phyloP scores from a whole-genome alignment of 1,139 yeast genomes.

The Diutina mesorugosa region DNA sequence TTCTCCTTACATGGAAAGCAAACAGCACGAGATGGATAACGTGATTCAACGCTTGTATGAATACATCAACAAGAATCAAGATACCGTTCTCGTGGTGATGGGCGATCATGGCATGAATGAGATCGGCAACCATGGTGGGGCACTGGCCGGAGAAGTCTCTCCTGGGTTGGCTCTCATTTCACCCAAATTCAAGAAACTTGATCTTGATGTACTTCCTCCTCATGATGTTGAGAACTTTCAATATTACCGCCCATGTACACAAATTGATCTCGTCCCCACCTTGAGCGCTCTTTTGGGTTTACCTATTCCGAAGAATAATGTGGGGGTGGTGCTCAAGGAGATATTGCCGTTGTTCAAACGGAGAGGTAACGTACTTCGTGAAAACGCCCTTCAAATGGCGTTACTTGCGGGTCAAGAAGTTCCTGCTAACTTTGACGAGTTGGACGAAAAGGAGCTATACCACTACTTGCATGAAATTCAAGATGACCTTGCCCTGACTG shows the following conservation, averaged over 20 bases:
- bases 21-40: constrained; percentile 76
- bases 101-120: constrained; percentile 10
- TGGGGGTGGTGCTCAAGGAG: constrained; percentile 59
- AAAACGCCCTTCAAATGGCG: constrained; percentile 23
- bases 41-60: constrained; percentile 44
- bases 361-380: constrained; percentile 27
- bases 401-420: neutral
- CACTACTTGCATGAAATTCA: neutral
- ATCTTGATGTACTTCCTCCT: constrained; percentile 27
- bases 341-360: constrained; percentile 43
- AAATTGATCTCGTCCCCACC: constrained; percentile 85
- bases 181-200: constrained; percentile 30
- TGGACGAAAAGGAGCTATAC: neutral
- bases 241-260: constrained; percentile 48
- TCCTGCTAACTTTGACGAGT: neutral
- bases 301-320: constrained; percentile 76
- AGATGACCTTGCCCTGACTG: neutral
- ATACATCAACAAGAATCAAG: constrained; percentile 13
- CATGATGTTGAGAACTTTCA: constrained; percentile 26
- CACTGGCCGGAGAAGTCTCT: constrained; percentile 82
- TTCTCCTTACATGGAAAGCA: constrained; percentile 66
- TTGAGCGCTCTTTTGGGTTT: constrained; percentile 58
- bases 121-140: constrained; percentile 32
- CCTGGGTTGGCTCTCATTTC: constrained; percentile 69
- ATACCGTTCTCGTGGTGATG: constrained; percentile 7